Evolutionary conservation across 768 basidiomycete genomes (phyloP), one percentile per base, ranked within the genome.

Genomic region (Pleurotus djamor): DNA sequence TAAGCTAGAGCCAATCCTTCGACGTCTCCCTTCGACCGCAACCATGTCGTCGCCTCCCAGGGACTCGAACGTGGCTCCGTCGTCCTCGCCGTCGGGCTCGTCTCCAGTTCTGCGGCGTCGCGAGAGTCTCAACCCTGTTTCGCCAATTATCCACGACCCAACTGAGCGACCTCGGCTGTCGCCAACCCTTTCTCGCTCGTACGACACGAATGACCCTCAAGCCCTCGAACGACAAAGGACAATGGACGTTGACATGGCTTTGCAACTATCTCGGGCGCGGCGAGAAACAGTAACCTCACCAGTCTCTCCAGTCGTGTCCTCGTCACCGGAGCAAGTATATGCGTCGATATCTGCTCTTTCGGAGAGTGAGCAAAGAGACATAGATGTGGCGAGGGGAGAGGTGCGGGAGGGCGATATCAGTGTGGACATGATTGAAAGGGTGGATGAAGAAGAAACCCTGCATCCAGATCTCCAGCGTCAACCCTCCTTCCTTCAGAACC

Each of bases 191-290:
- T 69, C 74, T 0, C 83, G 88, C 45, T 80, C 88, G 7, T 81
- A 83, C 61, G 86, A 91, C 68, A 83, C 80, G 8, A 80, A 87
- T 75, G 88, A 92, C 67, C 85, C 89, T 0, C 84, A 91, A 56
- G 85, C 84, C 16, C 79, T 87, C 57, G 94, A 97, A 71, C 85
- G 95, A 16, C 95, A 98, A 77, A 83, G 91, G 37, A 87, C 92
- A 5, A 92, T 97, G 88, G 96, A 98, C 66, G 92, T 92, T 0
- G 94, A 96, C 66, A 93, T 94, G 90, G 92, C 91, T 56, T 82
- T 92, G 68, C 88, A 90, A 35, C 82, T 90, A 44, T 89, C 88
- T 21, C 79, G 84, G 17, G 90, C 89, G 0, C 82, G 91, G 17
- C 78, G 87, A 60, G 86, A 86, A 52, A 88, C 88, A 0, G 66